Evolutionary conservation across 1,139 yeast genomes (phyloP).

Genomic region (Nakaseomyces bracarensis): DNA sequence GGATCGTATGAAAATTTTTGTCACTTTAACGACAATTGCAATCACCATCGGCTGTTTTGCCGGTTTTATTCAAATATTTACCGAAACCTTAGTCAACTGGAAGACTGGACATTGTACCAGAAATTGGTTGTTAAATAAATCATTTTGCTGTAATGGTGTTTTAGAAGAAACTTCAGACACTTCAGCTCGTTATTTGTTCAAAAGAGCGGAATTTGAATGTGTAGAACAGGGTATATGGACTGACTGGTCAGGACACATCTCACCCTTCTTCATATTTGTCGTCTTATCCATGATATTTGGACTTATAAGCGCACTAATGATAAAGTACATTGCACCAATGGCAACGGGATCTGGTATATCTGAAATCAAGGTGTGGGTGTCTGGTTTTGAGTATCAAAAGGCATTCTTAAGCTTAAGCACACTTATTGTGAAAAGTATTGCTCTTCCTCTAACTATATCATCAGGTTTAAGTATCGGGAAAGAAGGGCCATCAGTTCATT

Average conservation of each 20-base stretch:
- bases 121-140: slow-evolving; percentile 61
- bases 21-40: slow-evolving; percentile 70
- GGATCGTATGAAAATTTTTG: slow-evolving; percentile 57
- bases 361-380: slow-evolving; percentile 89
- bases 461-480: slow-evolving; percentile 87
- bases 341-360: slow-evolving; percentile 98
- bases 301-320: slow-evolving; percentile 55
- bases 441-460: slow-evolving; percentile 79
- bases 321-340: slow-evolving; percentile 66
- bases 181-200: slow-evolving; percentile 10
- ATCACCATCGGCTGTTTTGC: slow-evolving; percentile 73
- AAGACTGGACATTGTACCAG: slow-evolving; percentile 68
- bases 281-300: slow-evolving; percentile 55
- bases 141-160: slow-evolving; percentile 75
- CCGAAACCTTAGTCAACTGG: slow-evolving; percentile 78
- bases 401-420: slow-evolving; percentile 75
- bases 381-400: slow-evolving; percentile 70
- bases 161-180: slow-evolving; percentile 6
- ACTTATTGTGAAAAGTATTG: slow-evolving; percentile 62
- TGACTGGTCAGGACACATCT: slow-evolving; percentile 41
- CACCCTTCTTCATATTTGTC: slow-evolving; percentile 55
- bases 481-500: slow-evolving; percentile 90
- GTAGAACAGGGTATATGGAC: slow-evolving; percentile 41
- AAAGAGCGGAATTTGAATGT: slow-evolving; percentile 37
- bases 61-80: slow-evolving; percentile 66